Conservation (phyloP, 148 eudicot species). For the Heliosperma pusillum region DNA sequence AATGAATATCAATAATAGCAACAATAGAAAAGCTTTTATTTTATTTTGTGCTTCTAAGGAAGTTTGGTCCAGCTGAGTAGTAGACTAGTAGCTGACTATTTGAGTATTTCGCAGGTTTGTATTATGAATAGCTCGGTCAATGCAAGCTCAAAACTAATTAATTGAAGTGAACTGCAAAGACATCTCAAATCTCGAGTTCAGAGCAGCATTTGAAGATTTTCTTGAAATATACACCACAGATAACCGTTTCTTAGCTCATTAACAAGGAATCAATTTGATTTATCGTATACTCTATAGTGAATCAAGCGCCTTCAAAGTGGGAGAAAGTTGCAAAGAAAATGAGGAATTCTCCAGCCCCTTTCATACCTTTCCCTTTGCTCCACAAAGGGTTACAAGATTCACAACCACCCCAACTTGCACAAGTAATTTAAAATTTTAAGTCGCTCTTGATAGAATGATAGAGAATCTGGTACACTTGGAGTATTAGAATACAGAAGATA, state of each 20-base stretch:
- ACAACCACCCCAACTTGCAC: too few relatives aligned
- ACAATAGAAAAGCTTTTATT: background rate
- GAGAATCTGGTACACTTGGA: too few relatives aligned
- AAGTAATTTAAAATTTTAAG: too few relatives aligned
- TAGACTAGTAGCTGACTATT: too few relatives aligned
- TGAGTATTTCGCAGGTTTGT: background rate
- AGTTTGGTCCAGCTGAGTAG: background rate
- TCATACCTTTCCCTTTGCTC: background rate
- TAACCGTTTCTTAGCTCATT: background rate
- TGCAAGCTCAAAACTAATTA: background rate
- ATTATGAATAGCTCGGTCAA: background rate
- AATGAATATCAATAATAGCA: background rate
- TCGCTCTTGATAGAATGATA: too few relatives aligned
- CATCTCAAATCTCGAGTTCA: background rate
- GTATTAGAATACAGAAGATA: too few relatives aligned
- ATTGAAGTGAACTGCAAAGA: background rate
- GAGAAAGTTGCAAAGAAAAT: background rate
- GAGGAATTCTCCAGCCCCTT: background rate
- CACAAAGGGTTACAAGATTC: background rate
- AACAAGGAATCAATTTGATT: slow-evolving; percentile 9
- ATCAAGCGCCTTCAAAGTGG: background rate
- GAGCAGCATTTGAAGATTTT: background rate
- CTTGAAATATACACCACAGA: background rate
- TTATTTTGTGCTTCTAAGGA: background rate
- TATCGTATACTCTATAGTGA: too few relatives aligned